Conservation (phyloP, 768 basidiomycete genomes). For the Tricholoma bakamatsutake region DNA sequence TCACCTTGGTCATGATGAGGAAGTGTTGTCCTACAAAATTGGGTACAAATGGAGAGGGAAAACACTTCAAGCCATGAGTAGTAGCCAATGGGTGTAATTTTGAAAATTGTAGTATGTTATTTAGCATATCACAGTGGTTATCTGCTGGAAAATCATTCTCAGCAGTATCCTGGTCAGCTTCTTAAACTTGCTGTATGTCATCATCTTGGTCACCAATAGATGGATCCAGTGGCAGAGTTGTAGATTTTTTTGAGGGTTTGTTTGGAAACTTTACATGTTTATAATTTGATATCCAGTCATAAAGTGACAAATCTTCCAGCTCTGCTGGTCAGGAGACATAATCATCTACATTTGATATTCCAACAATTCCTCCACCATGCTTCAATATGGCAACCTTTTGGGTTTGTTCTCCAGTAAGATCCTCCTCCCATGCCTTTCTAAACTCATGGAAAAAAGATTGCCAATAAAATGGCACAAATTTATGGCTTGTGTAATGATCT, state of each 20-base stretch:
- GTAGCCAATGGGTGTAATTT: conserved; percentile 21
- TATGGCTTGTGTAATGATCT: conserved; percentile 34
- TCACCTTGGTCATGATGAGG: conserved; percentile 23
- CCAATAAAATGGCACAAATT: conserved; percentile 30
- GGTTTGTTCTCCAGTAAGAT: conserved; percentile 3
- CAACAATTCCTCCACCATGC: conserved; percentile 13
- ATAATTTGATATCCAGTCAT: conserved; percentile 17
- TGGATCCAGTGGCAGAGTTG: too few relatives aligned
- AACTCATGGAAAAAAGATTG: conserved; percentile 22
- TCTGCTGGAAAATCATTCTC: too few relatives aligned
- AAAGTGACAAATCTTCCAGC: conserved; percentile 11
- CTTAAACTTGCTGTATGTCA: not conserved
- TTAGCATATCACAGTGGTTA: too few relatives aligned
- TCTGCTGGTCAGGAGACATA: conserved; percentile 22
- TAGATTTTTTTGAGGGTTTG: too few relatives aligned
- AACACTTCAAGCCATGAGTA: conserved; percentile 13
- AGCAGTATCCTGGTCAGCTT: too few relatives aligned
- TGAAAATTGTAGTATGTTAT: conserved; percentile 7
- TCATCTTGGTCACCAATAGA: not conserved
- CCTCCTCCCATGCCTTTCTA: conserved; percentile 7
- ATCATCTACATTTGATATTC: conserved; percentile 24
- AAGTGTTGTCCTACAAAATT: conserved; percentile 23
- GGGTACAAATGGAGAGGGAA: conserved; percentile 9
- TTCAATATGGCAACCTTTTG: conserved; percentile 18
- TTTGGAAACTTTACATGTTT: too few relatives aligned